Conservation (phyloP, 192 early-diverging fungal genomes). For the Backusella tarrabulga region DNA sequence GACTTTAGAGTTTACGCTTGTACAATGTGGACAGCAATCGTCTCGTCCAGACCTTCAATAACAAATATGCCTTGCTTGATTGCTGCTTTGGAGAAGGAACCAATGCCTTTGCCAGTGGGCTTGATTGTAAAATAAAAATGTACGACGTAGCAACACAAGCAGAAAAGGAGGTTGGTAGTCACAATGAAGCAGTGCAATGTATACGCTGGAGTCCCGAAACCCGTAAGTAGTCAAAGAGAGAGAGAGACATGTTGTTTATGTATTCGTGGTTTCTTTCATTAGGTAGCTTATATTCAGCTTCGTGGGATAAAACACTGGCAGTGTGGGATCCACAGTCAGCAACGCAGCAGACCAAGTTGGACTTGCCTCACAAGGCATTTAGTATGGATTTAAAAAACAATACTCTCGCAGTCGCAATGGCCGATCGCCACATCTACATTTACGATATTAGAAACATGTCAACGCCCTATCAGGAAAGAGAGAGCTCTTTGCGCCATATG, state of each 20-base stretch:
- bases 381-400: conserved; percentile 76
- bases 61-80: conserved; percentile 76
- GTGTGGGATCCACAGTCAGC: conserved; percentile 70
- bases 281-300: conserved; percentile 75
- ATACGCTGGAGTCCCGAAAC: conserved; percentile 57
- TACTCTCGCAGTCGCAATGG: conserved; percentile 80
- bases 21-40: conserved; percentile 75
- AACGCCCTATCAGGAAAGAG: conserved; percentile 65
- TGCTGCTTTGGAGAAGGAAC: conserved; percentile 64
- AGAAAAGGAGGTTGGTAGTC: conserved; percentile 65
- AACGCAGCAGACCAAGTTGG: conserved; percentile 34
- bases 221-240: conserved; percentile 28
- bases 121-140: conserved; percentile 66
- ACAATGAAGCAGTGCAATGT: conserved; percentile 76
- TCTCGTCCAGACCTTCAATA: conserved; percentile 53
- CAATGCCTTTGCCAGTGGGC: conserved; percentile 69
- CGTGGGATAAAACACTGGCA: conserved; percentile 88
- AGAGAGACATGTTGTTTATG: not conserved
- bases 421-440: conserved; percentile 70
- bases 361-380: conserved; percentile 78
- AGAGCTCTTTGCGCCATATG: conserved; percentile 87
- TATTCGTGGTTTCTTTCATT: not conserved
- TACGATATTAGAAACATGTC: conserved; percentile 88
- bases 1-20: conserved; percentile 66
- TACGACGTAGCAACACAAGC: conserved; percentile 65